A percentile compares a stretch with the other conserved stretches of the same genome.
Evolutionary conservation across 169 alveolate species (phyloP).

Genomic region (Cryptosporidium muris): DNA sequence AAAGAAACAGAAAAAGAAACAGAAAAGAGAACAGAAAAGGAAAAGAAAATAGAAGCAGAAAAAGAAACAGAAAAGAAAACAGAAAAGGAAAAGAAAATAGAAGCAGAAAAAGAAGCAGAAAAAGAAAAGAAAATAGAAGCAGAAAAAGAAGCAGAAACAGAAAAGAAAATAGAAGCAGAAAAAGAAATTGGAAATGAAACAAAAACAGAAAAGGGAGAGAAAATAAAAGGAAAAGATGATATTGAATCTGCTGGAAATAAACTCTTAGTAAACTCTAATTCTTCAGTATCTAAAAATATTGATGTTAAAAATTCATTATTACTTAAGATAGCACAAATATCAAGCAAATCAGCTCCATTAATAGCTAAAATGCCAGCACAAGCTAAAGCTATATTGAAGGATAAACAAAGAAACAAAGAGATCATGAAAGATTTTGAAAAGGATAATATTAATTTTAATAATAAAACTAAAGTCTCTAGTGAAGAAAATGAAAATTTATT

Average conservation of each 20-base stretch:
- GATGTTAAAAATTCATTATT: neutral
- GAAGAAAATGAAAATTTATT: neutral
- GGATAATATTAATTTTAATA: neutral
- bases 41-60: neutral
- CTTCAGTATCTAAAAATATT: neutral
- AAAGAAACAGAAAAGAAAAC: neutral
- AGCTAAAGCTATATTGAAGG: neutral
- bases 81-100: conserved; percentile 13
- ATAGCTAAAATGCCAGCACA: too few species aligned
- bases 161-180: neutral
- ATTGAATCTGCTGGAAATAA: too few species aligned
- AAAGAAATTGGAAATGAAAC: neutral
- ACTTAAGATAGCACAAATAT: neutral
- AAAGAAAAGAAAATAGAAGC: too few species aligned
- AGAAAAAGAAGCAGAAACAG: neutral
- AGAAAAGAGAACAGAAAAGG: too few species aligned
- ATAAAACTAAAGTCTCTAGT: neutral
- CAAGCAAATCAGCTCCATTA: too few species aligned
- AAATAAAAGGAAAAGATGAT: too few species aligned
- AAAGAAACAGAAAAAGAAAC: neutral
- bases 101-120: conserved; percentile 7
- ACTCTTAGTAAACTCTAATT: neutral
- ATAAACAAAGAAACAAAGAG: neutral
- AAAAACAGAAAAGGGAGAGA: neutral
- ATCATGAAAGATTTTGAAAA: neutral